phyloP scores from a whole-genome alignment of 345 rosid genomes.

The Eucalyptus lansdowneana region DNA sequence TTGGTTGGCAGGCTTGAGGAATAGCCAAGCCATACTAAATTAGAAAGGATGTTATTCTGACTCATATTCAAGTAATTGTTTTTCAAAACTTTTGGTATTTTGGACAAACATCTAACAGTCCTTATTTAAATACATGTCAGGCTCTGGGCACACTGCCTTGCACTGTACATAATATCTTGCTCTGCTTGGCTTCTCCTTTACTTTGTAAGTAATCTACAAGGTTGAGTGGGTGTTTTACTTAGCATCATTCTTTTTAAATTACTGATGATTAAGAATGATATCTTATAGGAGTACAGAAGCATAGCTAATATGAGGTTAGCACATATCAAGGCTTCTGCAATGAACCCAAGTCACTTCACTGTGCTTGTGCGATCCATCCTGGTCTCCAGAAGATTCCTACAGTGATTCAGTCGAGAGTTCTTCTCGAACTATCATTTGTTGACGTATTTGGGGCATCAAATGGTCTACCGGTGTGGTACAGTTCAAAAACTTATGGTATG shows the following conservation, averaged over 20 bases:
- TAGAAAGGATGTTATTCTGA: background rate
- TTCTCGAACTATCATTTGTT: conserved; percentile 60
- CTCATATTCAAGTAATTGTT: background rate
- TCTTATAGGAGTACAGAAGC: conserved; percentile 59
- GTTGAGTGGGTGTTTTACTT: background rate
- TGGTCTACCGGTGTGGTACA: conserved; percentile 53
- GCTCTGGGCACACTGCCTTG: conserved; percentile 89
- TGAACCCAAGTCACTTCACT: conserved; percentile 71
- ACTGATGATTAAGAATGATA: background rate
- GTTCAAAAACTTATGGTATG: conserved; percentile 72
- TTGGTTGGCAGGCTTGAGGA: background rate
- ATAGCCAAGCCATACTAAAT: background rate
- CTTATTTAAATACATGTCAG: conserved; percentile 16
- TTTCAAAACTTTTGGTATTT: background rate
- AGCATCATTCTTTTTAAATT: background rate
- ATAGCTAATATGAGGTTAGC: conserved; percentile 68
- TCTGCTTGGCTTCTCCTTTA: conserved; percentile 76
- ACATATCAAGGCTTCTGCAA: conserved; percentile 36
- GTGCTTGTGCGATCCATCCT: conserved; percentile 72
- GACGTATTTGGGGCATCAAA: conserved; percentile 77
- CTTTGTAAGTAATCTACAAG: conserved; percentile 46
- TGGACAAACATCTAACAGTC: background rate
- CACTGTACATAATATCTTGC: conserved; percentile 60
- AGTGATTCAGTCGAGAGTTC: conserved; percentile 51
- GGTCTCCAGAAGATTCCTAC: conserved; percentile 48